Evolutionary conservation across 1,139 yeast species (phyloP), one percentile per base, ranked within the genome.

Genomic region (Kodamaea sp.): DNA sequence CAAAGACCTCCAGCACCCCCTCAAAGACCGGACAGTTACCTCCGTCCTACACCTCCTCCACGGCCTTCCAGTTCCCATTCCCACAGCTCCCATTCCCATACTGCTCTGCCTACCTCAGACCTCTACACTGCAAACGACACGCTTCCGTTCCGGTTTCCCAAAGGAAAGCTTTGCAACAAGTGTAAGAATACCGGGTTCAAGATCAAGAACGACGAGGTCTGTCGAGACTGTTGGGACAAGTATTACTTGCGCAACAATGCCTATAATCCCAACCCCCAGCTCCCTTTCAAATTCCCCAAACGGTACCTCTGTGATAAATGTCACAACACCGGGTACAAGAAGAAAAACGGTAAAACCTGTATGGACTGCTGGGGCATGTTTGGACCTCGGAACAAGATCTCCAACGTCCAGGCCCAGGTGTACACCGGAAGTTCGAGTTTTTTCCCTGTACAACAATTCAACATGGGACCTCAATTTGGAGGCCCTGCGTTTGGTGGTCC

Each of bases 311-410:
- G 96, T 52, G 61, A 65, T 6, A 83, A 82, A 50, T 88, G 96
- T 61, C 63, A 73, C 38, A 88, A 88, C 52, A 83, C 94, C 0
- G 96, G 95, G 0, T 63, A 66, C 48, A 84, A 84, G 58, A 29
- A 42, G 28, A 81, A 78, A 50, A 81, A 79, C 48, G 88, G 89
- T 2, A 65, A 66, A 29, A 63, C 80, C 4, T 88, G 96, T 55
- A 75, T 78, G 51, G 74, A 73, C 38, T 88, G 96, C 57, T 87
- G 88, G 80, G 76, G 70, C 20, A 48, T 58, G 36, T 88, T 83
- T 56, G 81, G 80, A 2, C 78, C 76, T 3, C 51, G 70, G 27
- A 65, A 66, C 46, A 46, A 24, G 38, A 16, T 25, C 19, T 25
- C 28, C n/a, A 22, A 22, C 15, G n/a, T 12, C n/a, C 12, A 10